phyloP scores from a whole-genome alignment of 352 stramenopile genomes.

The Phytopythium sindhum region DNA sequence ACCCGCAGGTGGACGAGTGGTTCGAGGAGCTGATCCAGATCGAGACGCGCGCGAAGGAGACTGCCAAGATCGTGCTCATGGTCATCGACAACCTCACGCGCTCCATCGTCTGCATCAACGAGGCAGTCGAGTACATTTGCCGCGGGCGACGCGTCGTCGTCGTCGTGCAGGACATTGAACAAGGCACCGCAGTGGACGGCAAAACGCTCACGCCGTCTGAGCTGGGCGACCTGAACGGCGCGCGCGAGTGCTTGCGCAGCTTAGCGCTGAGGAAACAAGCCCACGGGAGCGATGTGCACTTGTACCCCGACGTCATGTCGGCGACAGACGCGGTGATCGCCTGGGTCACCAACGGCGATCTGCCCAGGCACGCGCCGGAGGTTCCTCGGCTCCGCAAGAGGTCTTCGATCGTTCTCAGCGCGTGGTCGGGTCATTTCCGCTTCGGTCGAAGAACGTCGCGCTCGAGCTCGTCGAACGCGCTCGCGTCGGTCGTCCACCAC shows the following conservation, averaged over 20 bases:
- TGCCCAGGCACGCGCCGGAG: conserved; percentile 35
- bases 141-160: conserved; percentile 65
- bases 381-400: conserved; percentile 63
- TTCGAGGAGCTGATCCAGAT: conserved; percentile 80
- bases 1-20: conserved; percentile 90
- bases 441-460: conserved; percentile 49
- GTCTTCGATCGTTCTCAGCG: conserved; percentile 73
- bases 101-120: conserved; percentile 84
- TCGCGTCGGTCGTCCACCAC: conserved; percentile 23
- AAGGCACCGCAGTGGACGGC: conserved; percentile 49
- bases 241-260: conserved; percentile 70
- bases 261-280: conserved; percentile 36
- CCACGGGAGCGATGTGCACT: conserved; percentile 18
- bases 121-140: conserved; percentile 87
- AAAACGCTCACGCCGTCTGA: conserved; percentile 48
- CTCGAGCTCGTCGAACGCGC: conserved; percentile 54
- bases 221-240: conserved; percentile 79
- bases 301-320: conserved; percentile 49
- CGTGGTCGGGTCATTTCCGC: conserved; percentile 54
- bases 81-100: conserved; percentile 81
- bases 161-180: conserved; percentile 75
- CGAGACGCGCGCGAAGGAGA: conserved; percentile 80
- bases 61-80: conserved; percentile 80
- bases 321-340: conserved; percentile 47
- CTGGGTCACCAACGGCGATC: conserved; percentile 49